A percentile compares a stretch with the other conserved stretches of the same genome.
phyloP scores from a whole-genome alignment of 140 eudicot species.

The Erigeron philadelphicus region DNA sequence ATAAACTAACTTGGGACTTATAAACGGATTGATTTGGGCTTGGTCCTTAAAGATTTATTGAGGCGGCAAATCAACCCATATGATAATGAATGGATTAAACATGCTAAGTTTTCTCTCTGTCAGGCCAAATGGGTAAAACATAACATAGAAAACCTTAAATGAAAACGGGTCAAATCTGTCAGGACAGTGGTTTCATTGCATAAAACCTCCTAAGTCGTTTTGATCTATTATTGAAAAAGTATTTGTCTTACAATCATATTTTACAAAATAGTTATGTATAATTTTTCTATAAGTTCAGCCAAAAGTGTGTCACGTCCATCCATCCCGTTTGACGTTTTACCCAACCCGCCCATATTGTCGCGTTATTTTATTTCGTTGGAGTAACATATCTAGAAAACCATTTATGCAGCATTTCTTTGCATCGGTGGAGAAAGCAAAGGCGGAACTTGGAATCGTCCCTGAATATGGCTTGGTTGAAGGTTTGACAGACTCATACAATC shows the following conservation, averaged over 20 bases:
- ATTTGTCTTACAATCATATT: neutral
- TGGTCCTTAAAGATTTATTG: neutral
- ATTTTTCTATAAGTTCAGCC: neutral
- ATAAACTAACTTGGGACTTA: neutral
- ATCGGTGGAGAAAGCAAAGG: constrained; percentile 84
- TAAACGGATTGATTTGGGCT: neutral
- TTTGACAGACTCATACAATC: constrained; percentile 68
- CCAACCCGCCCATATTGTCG: constrained; percentile 5
- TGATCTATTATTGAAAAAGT: neutral
- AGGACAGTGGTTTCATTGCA: neutral
- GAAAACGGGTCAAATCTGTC: neutral
- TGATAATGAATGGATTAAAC: neutral
- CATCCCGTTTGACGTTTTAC: neutral
- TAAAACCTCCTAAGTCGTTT: neutral
- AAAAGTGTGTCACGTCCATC: neutral
- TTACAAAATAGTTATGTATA: neutral
- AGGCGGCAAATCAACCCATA: neutral
- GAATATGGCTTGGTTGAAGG: constrained; percentile 84
- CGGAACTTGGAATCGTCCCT: constrained; percentile 69
- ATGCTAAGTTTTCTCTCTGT: neutral
- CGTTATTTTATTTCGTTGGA: neutral
- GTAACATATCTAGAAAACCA: constrained; percentile 13
- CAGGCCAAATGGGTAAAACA: neutral
- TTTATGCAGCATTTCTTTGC: constrained; percentile 90
- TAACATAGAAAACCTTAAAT: neutral